phyloP scores from a whole-genome alignment of 225 moss, liverwort and hornwort species.

The Climacium dendroides region DNA sequence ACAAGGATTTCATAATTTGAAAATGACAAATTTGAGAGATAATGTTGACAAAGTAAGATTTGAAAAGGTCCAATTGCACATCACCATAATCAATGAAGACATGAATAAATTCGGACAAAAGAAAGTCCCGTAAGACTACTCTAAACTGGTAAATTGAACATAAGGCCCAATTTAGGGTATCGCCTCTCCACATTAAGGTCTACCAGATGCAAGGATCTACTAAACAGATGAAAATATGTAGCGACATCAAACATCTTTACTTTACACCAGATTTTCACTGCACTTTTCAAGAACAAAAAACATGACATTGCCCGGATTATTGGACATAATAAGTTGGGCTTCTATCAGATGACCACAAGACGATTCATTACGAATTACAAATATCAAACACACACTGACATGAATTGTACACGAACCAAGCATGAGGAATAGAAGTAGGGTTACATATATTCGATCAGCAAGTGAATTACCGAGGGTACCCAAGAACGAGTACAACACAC shows the following conservation, averaged over 20 bases:
- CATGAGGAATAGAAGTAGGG: background rate
- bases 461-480: background rate
- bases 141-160: background rate
- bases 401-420: background rate
- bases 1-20: background rate
- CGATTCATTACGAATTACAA: background rate
- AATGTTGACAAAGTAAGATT: background rate
- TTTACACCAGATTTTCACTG: too few species aligned
- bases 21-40: background rate
- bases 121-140: background rate
- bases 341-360: background rate
- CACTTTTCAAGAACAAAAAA: background rate
- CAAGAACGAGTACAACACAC: background rate
- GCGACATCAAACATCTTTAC: background rate
- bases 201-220: background rate
- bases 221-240: background rate
- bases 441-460: background rate
- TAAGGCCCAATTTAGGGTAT: background rate
- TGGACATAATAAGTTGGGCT: background rate
- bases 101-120: background rate
- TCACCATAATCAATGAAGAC: background rate
- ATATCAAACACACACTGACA: background rate
- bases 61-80: background rate
- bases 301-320: background rate
- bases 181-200: background rate